These are phyloP conservation scores for Sphagnum fallax DNA, from an alignment of 228 moss, liverwort and hornwort species.

Conservation along the genomic window DNA sequence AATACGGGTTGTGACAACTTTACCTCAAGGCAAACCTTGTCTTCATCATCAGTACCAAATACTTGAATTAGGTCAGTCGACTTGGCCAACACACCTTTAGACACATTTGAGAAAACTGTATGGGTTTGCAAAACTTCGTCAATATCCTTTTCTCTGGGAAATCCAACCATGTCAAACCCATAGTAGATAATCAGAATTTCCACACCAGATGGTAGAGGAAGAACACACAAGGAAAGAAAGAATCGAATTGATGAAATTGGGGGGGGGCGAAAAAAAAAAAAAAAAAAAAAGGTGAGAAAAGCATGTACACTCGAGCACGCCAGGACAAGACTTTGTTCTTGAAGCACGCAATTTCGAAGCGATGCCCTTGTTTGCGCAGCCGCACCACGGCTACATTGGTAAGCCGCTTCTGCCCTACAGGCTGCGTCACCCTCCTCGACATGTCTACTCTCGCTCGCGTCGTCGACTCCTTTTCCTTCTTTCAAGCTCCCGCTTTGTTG, in stretches of 20 bases:
- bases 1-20: too few relatives aligned
- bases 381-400: conserved; percentile 94
- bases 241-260: not conserved
- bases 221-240: not conserved
- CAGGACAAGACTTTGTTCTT: conserved; percentile 99
- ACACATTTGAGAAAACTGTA: conserved; percentile 90
- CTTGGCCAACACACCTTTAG: conserved; percentile 90
- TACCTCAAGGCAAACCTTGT: conserved; percentile 89
- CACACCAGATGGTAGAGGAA: not conserved
- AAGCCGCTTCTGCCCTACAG: conserved; percentile 91
- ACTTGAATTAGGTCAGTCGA: conserved; percentile 81
- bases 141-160: conserved; percentile 87
- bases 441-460: conserved; percentile 14
- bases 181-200: not conserved
- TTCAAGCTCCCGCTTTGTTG: not conserved
- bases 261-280: not conserved
- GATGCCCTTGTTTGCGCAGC: conserved; percentile 73
- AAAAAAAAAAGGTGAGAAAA: conserved; percentile 1
- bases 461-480: not conserved
- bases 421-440: conserved; percentile 74
- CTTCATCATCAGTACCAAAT: conserved; percentile 83
- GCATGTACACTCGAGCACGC: conserved; percentile 83
- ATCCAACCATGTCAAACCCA: conserved; percentile 1
- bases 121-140: conserved; percentile 98
- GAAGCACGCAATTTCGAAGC: conserved; percentile 97